Evolutionary conservation across 352 stramenopile species (phyloP).

Genomic region (Pythium insidiosum): DNA sequence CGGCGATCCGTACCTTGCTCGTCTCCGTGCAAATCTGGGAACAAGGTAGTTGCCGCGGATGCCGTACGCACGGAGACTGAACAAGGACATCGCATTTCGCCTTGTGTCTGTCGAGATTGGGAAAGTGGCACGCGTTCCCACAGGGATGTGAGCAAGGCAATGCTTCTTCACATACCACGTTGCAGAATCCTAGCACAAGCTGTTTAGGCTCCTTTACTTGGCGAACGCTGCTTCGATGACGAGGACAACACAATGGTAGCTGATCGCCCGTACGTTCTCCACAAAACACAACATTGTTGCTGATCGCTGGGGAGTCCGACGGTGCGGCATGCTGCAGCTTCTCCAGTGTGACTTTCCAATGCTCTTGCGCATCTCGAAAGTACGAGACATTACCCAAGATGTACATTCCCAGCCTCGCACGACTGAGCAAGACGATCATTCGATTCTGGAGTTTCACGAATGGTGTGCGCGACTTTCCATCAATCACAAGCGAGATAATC

Average conservation of each 20-base stretch:
- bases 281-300: constrained; percentile 21
- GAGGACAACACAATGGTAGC: constrained; percentile 75
- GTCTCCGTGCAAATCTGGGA: constrained; percentile 27
- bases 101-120: constrained; percentile 47
- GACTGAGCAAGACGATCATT: constrained; percentile 86
- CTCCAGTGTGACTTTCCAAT: constrained; percentile 73
- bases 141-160: constrained; percentile 68
- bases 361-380: constrained; percentile 50
- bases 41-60: constrained; percentile 46
- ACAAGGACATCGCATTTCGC: constrained; percentile 38
- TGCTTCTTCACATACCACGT: constrained; percentile 41
- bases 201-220: constrained; percentile 16
- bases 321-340: constrained; percentile 33
- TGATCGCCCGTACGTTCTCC: constrained; percentile 35
- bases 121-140: constrained; percentile 62
- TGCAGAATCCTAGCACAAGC: constrained; percentile 63
- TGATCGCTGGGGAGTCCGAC: constrained; percentile 23
- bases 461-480: constrained; percentile 78
- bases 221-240: constrained; percentile 34
- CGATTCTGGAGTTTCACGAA: constrained; percentile 87
- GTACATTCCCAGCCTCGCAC: constrained; percentile 80
- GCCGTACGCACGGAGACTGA: constrained; percentile 54
- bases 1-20: constrained; percentile 14
- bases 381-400: constrained; percentile 79
- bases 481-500: constrained; percentile 84